Percentiles rank a stretch among this genome's conserved stretches.
Conservation (phyloP, 345 rosid genomes). For the Heritiera fomes region DNA sequence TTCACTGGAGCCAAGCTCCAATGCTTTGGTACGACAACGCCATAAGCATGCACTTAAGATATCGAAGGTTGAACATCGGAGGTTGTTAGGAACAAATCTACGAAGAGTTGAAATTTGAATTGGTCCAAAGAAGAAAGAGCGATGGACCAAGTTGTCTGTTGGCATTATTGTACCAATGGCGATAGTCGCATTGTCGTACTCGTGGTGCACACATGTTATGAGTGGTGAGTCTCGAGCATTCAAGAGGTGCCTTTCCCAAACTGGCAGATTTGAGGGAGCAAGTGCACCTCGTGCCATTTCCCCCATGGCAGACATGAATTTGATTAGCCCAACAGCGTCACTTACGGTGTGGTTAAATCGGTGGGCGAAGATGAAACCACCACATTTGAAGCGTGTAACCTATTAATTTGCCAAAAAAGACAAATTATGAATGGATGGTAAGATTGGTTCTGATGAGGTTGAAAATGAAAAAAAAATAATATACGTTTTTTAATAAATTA, state of each 20-base stretch:
- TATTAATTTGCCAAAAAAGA: neutral
- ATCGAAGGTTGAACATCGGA: conserved; percentile 28
- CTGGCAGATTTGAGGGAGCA: conserved; percentile 19
- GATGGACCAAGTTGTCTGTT: neutral
- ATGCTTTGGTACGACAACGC: conserved; percentile 35
- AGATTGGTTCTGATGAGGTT: no score
- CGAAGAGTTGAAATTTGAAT: conserved; percentile 26
- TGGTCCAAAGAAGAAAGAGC: conserved; percentile 32
- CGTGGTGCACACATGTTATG: conserved; percentile 26
- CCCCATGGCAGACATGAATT: conserved; percentile 42
- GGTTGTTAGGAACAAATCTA: conserved; percentile 24
- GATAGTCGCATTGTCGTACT: neutral
- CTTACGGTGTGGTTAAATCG: conserved; percentile 49
- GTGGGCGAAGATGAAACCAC: conserved; percentile 44
- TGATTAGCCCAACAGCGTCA: conserved; percentile 45
- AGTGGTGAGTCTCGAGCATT: conserved; percentile 21
- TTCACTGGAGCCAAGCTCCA: conserved; percentile 25
- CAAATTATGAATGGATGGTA: neutral
- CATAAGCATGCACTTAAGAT: conserved; percentile 34
- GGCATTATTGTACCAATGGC: neutral
- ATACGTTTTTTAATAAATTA: no score
- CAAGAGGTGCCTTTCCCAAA: conserved; percentile 29
- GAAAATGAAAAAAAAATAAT: no score
- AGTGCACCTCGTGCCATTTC: conserved; percentile 32
- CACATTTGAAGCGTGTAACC: conserved; percentile 19